Base-by-base conservation (phyloP, 2,329 filamentous ascomycete genomes). In the Diplodia intermedia region DNA sequence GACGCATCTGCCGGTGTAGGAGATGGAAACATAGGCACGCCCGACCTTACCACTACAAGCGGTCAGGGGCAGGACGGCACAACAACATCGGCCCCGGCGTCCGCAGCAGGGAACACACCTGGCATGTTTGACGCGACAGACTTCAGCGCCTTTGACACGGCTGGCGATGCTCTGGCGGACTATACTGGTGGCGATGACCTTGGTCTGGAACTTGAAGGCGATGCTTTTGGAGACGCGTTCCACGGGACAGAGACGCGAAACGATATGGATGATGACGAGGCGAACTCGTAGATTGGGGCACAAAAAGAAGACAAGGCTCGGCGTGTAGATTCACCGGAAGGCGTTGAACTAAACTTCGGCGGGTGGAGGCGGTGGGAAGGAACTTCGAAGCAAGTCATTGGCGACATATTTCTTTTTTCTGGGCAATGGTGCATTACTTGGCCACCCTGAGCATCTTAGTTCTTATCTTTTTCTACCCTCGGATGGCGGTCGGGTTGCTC, bases 191-290 rank as follows among this genome's bases (percentile, higher is more conserved):
- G 69, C 23, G 73, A 68, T n/a, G 78, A 78, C 31, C 76, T 79
- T 33, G 76, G 72, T 49, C 73, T 80, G 71, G 78, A 75, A 2
- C 71, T 80, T 38, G 78, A 80, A 53, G 76, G 79, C 68, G 79
- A 77, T 26, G 78, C 78, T 3, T 80, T 80, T 67, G 78, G 78
- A 2, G 78, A 79, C 56, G 78, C 78, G n/a, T 79, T 80, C 68
- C 78, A 80, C 31, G 77, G 74, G 2, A 79, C 75, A 18, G 77
- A 78, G 60, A 75, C 74, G 72, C 74, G 77, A 23, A 50, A 50
- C n/a, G 53, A 57, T 23, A 20, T 38, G 15, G 66, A 67, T 38
- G 66, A 67, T n/a, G 55, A 67, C 31, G 65, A 26, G 9, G 38
- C 47, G n/a, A 53, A 67, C 57, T 52, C 54, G 43, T 67, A 38